Evolutionary conservation across 1,139 yeast species (phyloP).

Genomic region (Saccharomyces hybrid): DNA sequence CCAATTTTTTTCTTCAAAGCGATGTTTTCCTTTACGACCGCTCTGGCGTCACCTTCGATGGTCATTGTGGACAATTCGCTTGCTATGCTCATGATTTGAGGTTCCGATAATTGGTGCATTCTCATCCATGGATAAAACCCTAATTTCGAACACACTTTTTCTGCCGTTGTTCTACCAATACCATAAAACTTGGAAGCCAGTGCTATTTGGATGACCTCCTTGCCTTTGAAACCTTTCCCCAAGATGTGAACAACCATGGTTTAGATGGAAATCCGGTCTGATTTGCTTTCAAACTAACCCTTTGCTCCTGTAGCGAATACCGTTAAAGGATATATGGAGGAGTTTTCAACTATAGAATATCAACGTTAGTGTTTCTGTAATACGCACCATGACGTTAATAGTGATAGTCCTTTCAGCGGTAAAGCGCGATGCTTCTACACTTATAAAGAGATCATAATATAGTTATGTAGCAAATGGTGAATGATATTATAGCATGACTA

Average conservation of each 20-base stretch:
- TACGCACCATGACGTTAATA: background rate
- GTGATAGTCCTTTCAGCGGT: background rate
- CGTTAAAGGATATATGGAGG: background rate
- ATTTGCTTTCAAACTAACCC: background rate
- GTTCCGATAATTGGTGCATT: conserved; percentile 86
- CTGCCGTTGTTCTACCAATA: conserved; percentile 66
- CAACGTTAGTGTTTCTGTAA: background rate
- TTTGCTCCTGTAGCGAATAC: background rate
- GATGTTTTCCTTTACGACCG: conserved; percentile 72
- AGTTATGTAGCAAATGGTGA: background rate
- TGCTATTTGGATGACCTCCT: conserved; percentile 47
- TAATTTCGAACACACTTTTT: conserved; percentile 71
- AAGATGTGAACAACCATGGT: conserved; percentile 67
- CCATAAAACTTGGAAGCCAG: conserved; percentile 80
- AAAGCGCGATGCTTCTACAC: too few species aligned
- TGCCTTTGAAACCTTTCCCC: conserved; percentile 64
- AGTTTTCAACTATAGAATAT: background rate
- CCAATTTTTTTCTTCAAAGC: conserved; percentile 75
- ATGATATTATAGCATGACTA: background rate
- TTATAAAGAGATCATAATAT: background rate
- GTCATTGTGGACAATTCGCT: conserved; percentile 79
- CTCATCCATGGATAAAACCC: conserved; percentile 92
- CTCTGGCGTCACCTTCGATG: conserved; percentile 79
- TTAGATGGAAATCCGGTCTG: background rate
- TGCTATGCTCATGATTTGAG: conserved; percentile 76